These are phyloP conservation scores for Rosellinia necatrix DNA, from an alignment of 2,329 filamentous ascomycete genomes.

Conservation along the genomic window DNA sequence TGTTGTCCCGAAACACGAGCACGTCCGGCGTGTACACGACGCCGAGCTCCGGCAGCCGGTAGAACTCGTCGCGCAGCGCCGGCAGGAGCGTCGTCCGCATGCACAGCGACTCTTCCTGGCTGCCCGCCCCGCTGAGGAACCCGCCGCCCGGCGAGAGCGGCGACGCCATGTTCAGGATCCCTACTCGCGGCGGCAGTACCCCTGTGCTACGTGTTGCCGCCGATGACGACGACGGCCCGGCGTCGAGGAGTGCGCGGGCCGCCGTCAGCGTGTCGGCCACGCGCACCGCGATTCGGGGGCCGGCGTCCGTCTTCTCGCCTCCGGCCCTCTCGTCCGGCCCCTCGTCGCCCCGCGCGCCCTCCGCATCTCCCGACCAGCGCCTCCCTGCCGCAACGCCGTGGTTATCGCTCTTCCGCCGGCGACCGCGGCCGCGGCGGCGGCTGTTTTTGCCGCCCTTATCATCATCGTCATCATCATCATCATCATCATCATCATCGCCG, in stretches of 20 bases:
- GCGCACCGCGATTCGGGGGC: slow-evolving; percentile 50
- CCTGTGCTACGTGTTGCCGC: not conserved
- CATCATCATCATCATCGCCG: not conserved
- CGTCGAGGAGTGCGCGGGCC: slow-evolving; percentile 45
- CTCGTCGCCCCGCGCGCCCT: not conserved
- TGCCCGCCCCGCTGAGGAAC: slow-evolving; percentile 61
- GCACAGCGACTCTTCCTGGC: slow-evolving; percentile 67
- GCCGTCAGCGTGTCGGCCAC: slow-evolving; percentile 59
- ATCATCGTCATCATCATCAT: not conserved
- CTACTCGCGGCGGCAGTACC: slow-evolving; percentile 43
- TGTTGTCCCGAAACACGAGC: slow-evolving; percentile 56
- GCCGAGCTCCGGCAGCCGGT: slow-evolving; percentile 62
- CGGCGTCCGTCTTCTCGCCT: not conserved
- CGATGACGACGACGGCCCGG: not conserved
- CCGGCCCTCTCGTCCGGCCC: too few relatives aligned
- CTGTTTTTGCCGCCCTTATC: not conserved
- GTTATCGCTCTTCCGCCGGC: not conserved
- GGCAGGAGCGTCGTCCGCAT: slow-evolving; percentile 63
- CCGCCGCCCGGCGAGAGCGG: slow-evolving; percentile 65
- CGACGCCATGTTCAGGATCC: slow-evolving; percentile 67
- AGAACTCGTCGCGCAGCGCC: slow-evolving; percentile 61
- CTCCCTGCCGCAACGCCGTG: not conserved
- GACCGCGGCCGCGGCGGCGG: not conserved
- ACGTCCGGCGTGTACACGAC: slow-evolving; percentile 63
- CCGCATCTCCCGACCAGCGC: not conserved